A percentile compares a stretch with the other conserved stretches of the same genome.
Conservation (phyloP, 2,329 filamentous ascomycete genomes). For the Colletotrichum tropicicola region DNA sequence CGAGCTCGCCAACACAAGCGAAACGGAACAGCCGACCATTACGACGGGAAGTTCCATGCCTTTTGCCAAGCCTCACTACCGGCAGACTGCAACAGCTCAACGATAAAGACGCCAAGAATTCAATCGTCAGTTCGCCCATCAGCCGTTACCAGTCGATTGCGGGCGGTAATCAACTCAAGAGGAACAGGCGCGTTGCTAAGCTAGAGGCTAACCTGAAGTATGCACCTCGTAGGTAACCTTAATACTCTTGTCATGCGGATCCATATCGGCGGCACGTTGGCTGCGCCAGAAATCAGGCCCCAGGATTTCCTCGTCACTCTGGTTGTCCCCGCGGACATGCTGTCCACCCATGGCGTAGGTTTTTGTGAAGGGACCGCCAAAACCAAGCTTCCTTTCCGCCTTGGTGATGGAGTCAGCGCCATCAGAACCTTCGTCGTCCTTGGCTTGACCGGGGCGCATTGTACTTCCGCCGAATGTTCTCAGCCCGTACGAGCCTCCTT, state of each 20-base stretch:
- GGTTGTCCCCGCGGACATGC: not conserved
- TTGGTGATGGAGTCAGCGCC: not conserved
- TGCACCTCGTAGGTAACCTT: not conserved
- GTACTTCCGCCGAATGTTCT: slow-evolving; percentile 1
- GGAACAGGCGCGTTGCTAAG: too few relatives aligned
- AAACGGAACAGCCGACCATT: too few relatives aligned
- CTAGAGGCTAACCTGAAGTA: too few relatives aligned
- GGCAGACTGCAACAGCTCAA: too few relatives aligned
- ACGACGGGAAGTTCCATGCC: too few relatives aligned
- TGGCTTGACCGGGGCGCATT: not conserved
- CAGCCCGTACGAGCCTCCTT: not conserved
- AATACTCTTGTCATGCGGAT: not conserved
- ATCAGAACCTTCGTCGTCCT: not conserved
- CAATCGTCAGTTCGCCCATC: too few relatives aligned
- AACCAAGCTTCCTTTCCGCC: not conserved
- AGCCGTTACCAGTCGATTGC: too few relatives aligned
- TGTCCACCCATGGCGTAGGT: not conserved
- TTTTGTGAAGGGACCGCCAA: not conserved
- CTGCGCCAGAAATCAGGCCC: not conserved
- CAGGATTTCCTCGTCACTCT: slow-evolving; percentile 3
- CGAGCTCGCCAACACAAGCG: too few relatives aligned
- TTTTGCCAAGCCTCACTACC: too few relatives aligned
- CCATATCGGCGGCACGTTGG: not conserved
- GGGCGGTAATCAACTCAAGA: too few relatives aligned
- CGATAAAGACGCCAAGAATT: too few relatives aligned